These are phyloP conservation scores for Telfairia occidentalis DNA, from an alignment of 331 rosid species.

Conservation along the genomic window DNA sequence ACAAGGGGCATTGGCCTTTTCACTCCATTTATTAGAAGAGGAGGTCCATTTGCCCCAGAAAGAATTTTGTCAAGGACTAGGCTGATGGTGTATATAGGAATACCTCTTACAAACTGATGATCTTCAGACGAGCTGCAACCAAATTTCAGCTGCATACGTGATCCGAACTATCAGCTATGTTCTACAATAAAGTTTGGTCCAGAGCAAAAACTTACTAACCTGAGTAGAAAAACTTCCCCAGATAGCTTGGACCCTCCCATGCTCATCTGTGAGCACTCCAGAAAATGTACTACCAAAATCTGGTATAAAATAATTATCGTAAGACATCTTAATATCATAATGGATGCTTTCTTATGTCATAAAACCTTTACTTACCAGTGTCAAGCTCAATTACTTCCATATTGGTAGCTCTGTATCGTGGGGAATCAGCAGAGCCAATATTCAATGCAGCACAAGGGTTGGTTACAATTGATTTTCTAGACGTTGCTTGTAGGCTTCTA, in stretches of 20 bases:
- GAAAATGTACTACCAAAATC: conserved; percentile 96
- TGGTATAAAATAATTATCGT: conserved; percentile 19
- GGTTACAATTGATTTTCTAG: conserved; percentile 93
- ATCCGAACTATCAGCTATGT: conserved; percentile 20
- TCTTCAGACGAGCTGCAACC: conserved; percentile 75
- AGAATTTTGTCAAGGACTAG: conserved; percentile 78
- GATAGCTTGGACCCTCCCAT: conserved; percentile 85
- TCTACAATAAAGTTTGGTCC: background rate
- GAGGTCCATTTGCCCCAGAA: conserved; percentile 64
- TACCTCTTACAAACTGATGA: conserved; percentile 93
- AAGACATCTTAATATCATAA: conserved; percentile 12
- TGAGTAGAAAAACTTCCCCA: conserved; percentile 99
- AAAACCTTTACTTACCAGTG: conserved; percentile 46
- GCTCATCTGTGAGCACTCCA: conserved; percentile 85
- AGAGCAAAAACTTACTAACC: conserved; percentile 29
- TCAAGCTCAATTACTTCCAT: conserved; percentile 99
- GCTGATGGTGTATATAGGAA: conserved; percentile 79
- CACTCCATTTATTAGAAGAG: conserved; percentile 76
- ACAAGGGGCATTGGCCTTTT: conserved; percentile 87
- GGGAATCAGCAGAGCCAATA: conserved; percentile 82
- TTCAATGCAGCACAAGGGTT: conserved; percentile 89
- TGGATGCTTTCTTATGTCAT: background rate
- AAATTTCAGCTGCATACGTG: conserved; percentile 57
- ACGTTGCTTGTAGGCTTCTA: conserved; percentile 97
- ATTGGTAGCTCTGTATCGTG: conserved; percentile 89